Percentiles rank a stretch among this genome's conserved stretches.
Conservation (phyloP, 441 rosid genomes). For the Erysimum cheiri region DNA sequence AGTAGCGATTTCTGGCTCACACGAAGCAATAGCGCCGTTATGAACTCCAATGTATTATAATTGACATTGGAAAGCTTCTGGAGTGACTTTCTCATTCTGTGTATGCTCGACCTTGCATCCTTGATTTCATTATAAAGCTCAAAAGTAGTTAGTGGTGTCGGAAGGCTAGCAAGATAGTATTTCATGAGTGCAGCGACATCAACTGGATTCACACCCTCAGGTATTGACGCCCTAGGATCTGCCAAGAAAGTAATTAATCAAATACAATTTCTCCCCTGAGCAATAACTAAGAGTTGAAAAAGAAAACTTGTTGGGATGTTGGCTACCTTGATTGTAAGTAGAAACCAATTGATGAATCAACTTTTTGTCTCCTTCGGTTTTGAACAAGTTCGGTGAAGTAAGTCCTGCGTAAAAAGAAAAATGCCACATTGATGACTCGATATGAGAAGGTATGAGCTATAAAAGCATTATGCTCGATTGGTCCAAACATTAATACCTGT, state of each 20-base stretch:
- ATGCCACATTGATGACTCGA: constrained; percentile 5
- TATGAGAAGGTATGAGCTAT: constrained; percentile 6
- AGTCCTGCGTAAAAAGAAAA: constrained; percentile 57
- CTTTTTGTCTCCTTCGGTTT: constrained; percentile 77
- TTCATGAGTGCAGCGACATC: constrained; percentile 79
- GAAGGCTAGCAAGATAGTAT: constrained; percentile 93
- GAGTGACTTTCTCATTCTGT: constrained; percentile 65
- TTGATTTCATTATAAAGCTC: constrained; percentile 79
- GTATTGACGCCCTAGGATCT: constrained; percentile 75
- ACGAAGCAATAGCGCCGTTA: constrained; percentile 81
- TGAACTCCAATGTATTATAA: constrained; percentile 83
- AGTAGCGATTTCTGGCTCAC: constrained; percentile 86
- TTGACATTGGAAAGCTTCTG: constrained; percentile 85
- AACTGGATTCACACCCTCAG: constrained; percentile 72
- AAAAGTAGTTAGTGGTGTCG: constrained; percentile 83
- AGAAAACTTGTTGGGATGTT: constrained; percentile 23
- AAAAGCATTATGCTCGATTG: neutral
- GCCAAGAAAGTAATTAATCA: constrained; percentile 32
- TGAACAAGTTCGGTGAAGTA: constrained; percentile 68
- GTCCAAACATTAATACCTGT: constrained; percentile 55
- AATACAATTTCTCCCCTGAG: neutral
- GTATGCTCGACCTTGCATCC: constrained; percentile 68
- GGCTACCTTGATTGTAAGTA: constrained; percentile 72
- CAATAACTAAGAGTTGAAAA: neutral
- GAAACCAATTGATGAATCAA: constrained; percentile 79